Conservation (phyloP, 2,329 filamentous ascomycete species). For the Aspergillus piperis region DNA sequence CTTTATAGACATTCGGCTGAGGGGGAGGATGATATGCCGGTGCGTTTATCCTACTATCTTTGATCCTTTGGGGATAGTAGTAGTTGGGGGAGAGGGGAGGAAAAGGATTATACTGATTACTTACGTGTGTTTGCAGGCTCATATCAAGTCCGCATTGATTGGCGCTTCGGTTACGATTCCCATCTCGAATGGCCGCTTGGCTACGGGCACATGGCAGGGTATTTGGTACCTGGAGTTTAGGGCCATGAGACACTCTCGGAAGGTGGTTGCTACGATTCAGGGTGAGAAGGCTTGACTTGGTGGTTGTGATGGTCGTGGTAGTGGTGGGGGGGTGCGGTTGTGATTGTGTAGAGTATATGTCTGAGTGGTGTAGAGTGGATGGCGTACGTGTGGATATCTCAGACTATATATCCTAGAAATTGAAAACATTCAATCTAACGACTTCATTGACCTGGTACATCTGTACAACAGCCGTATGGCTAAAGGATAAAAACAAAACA, state of each 20-base stretch:
- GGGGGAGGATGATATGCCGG: conserved; percentile 91
- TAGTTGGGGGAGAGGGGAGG: no score
- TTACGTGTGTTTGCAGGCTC: conserved; percentile 58
- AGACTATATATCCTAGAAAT: not conserved
- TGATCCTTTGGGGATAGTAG: no score
- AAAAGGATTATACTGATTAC: not conserved
- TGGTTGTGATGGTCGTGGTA: not conserved
- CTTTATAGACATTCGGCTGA: conserved; percentile 87
- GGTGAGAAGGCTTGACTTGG: conserved; percentile 64
- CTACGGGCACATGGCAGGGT: conserved; percentile 64
- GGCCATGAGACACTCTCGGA: conserved; percentile 70
- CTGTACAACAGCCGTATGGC: conserved; percentile 37
- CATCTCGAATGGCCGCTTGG: conserved; percentile 80
- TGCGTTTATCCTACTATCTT: conserved; percentile 46
- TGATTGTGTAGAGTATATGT: not conserved
- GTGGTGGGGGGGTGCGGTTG: not conserved
- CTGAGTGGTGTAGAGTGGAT: not conserved
- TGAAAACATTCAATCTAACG: not conserved
- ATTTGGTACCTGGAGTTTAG: conserved; percentile 96
- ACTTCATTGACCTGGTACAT: conserved; percentile 37
- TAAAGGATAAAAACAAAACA: conserved; percentile 29
- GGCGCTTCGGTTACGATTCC: conserved; percentile 89
- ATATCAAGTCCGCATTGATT: conserved; percentile 88
- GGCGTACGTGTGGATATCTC: not conserved
- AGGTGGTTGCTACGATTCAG: conserved; percentile 90